These are phyloP conservation scores for Phytophthora pluvialis DNA, from an alignment of 352 stramenopile genomes.

Conservation along the genomic window DNA sequence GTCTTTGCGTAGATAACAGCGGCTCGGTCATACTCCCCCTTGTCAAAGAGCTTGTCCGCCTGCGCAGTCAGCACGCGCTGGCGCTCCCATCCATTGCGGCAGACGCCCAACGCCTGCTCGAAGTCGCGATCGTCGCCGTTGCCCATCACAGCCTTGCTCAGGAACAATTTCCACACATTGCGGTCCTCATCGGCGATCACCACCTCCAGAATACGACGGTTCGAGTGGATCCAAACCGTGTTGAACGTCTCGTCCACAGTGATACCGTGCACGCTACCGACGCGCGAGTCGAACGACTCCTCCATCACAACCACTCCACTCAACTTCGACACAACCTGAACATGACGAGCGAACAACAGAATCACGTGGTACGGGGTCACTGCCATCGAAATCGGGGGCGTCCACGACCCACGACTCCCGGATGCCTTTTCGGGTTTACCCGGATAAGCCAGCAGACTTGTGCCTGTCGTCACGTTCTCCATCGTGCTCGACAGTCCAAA, in stretches of 20 bases:
- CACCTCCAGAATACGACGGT: slow-evolving; percentile 80
- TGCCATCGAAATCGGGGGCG: slow-evolving; percentile 80
- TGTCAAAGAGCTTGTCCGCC: slow-evolving; percentile 92
- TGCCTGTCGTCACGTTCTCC: slow-evolving; percentile 85
- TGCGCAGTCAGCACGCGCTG: slow-evolving; percentile 90
- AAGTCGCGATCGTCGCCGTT: slow-evolving; percentile 85
- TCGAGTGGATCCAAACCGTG: slow-evolving; percentile 85
- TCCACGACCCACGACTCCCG: slow-evolving; percentile 47
- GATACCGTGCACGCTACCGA: slow-evolving; percentile 74
- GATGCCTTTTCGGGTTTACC: slow-evolving; percentile 61
- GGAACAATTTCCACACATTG: slow-evolving; percentile 92
- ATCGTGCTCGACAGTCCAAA: slow-evolving; percentile 75
- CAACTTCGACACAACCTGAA: slow-evolving; percentile 90
- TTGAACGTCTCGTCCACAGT: slow-evolving; percentile 80
- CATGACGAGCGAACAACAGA: slow-evolving; percentile 79
- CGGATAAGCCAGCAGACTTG: slow-evolving; percentile 74
- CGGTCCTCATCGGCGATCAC: slow-evolving; percentile 89
- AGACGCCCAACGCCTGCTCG: slow-evolving; percentile 87
- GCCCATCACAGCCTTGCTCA: slow-evolving; percentile 87
- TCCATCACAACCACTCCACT: slow-evolving; percentile 89
- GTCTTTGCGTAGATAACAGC: slow-evolving; percentile 92
- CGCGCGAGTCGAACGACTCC: slow-evolving; percentile 78
- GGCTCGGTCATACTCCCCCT: slow-evolving; percentile 84
- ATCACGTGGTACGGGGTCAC: slow-evolving; percentile 94
- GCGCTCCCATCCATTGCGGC: slow-evolving; percentile 79